Percentiles rank a stretch among this genome's conserved stretches.
Evolutionary conservation across 768 basidiomycete genomes (phyloP).

Genomic region (Mycena indigotica): DNA sequence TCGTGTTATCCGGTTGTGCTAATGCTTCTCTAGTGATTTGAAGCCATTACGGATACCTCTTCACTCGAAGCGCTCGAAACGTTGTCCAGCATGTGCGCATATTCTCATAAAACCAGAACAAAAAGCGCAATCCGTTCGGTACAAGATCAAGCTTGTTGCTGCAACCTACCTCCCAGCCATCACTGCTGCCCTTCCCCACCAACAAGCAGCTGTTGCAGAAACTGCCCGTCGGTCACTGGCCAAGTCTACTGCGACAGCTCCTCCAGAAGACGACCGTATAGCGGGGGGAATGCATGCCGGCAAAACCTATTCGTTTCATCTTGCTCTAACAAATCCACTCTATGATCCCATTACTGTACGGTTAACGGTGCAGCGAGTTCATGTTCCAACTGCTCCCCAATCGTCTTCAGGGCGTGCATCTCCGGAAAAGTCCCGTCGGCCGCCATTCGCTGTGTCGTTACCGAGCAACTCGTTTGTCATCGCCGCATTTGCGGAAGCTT

Average conservation of each 20-base stretch:
- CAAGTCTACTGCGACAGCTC: conserved; percentile 40
- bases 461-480: conserved; percentile 80
- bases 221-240: conserved; percentile 43
- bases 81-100: conserved; percentile 91
- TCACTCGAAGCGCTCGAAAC: conserved; percentile 92
- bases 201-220: conserved; percentile 46
- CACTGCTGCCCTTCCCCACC: conserved; percentile 66
- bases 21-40: conserved; percentile 59
- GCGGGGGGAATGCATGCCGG: conserved; percentile 65
- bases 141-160: conserved; percentile 97
- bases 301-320: conserved; percentile 82
- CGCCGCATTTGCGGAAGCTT: conserved; percentile 91
- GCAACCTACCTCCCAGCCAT: conserved; percentile 92
- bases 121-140: conserved; percentile 91
- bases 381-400: conserved; percentile 46
- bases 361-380: conserved; percentile 75
- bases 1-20: conserved; percentile 1
- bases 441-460: conserved; percentile 79
- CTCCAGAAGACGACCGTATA: conserved; percentile 42
- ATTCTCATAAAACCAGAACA: conserved; percentile 98
- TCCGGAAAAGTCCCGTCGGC: conserved; percentile 60
- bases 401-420: conserved; percentile 39
- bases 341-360: conserved; percentile 94
- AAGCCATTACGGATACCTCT: conserved; percentile 89
- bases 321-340: conserved; percentile 91